Percentiles rank a stretch among this genome's conserved stretches.
These are phyloP conservation scores for Cyberlindnera bimundalis DNA, from an alignment of 805 yeast species.

Conservation along the genomic window DNA sequence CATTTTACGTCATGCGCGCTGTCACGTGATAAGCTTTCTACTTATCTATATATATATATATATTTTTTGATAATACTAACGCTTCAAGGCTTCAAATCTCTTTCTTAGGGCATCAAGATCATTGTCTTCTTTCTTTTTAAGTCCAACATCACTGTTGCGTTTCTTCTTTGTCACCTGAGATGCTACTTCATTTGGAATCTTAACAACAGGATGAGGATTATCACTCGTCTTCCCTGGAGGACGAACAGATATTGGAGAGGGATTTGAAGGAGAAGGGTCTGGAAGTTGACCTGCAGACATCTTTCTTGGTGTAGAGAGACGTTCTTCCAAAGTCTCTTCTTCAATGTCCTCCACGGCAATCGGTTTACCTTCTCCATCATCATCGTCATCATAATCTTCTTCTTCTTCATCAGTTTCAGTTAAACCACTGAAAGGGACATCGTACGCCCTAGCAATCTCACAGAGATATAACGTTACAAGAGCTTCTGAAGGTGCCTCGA, in stretches of 20 bases:
- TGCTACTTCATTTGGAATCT: constrained; percentile 39
- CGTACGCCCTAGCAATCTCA: constrained; percentile 80
- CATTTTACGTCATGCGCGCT: too few relatives aligned
- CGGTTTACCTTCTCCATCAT: constrained; percentile 33
- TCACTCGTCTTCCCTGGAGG: constrained; percentile 42
- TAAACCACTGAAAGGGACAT: constrained; percentile 68
- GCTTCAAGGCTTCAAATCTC: constrained; percentile 75
- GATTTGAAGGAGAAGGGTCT: constrained; percentile 18
- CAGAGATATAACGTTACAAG: constrained; percentile 66
- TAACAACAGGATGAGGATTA: constrained; percentile 35
- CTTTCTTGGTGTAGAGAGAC: constrained; percentile 22
- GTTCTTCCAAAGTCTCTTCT: constrained; percentile 22
- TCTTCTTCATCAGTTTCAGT: constrained; percentile 19
- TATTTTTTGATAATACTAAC: constrained; percentile 21
- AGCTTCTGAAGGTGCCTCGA: constrained; percentile 61
- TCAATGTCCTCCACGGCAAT: constrained; percentile 35
- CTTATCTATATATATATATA: neutral
- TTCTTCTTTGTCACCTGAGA: constrained; percentile 32
- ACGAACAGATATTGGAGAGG: constrained; percentile 39
- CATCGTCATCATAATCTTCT: constrained; percentile 26
- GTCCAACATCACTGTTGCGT: constrained; percentile 23
- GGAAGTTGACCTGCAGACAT: constrained; percentile 21
- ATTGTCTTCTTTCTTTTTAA: constrained; percentile 30
- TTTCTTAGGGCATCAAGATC: constrained; percentile 66
- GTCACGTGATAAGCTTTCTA: too few relatives aligned